A percentile compares a stretch with the other conserved stretches of the same genome.
phyloP scores from a whole-genome alignment of 2,329 filamentous ascomycete species.

The Thermochaetoides dissita region DNA sequence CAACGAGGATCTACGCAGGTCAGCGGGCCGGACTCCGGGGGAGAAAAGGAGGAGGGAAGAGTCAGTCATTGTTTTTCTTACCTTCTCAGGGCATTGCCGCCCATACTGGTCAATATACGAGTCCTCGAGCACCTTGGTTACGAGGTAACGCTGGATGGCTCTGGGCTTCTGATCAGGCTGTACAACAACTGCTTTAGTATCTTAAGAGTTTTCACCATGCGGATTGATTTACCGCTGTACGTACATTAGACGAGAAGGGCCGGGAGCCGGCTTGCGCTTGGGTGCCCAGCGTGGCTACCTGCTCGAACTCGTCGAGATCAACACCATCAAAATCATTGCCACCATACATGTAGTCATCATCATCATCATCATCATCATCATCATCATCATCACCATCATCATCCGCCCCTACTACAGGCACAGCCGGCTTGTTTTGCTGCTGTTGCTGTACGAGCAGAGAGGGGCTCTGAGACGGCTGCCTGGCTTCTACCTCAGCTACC shows the following conservation, averaged over 20 bases:
- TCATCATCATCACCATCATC: constrained; percentile 29
- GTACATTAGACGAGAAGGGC: constrained; percentile 33
- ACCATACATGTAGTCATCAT: constrained; percentile 35
- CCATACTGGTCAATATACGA: constrained; percentile 53
- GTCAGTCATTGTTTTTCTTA: constrained; percentile 21
- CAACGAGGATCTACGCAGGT: constrained; percentile 52
- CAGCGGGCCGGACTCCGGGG: not conserved
- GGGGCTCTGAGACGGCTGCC: constrained; percentile 10
- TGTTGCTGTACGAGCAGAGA: constrained; percentile 1
- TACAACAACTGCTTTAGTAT: constrained; percentile 45
- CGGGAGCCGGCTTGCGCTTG: constrained; percentile 43
- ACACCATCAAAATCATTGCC: constrained; percentile 47
- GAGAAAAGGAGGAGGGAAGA: no score
- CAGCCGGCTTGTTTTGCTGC: constrained; percentile 19
- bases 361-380: constrained; percentile 67
- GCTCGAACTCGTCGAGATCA: constrained; percentile 24
- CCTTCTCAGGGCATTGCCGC: constrained; percentile 54
- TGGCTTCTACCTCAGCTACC: constrained; percentile 23
- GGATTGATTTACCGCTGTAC: constrained; percentile 26
- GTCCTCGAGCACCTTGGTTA: constrained; percentile 58
- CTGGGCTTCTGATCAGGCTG: constrained; percentile 54
- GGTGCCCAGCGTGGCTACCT: constrained; percentile 37
- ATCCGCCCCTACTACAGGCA: constrained; percentile 13
- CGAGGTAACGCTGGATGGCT: constrained; percentile 74
- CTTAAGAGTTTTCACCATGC: constrained; percentile 13